Percentiles rank a stretch among this genome's conserved stretches.
Evolutionary conservation across 768 basidiomycete genomes (phyloP).

Genomic region (Tulasnella sp.): DNA sequence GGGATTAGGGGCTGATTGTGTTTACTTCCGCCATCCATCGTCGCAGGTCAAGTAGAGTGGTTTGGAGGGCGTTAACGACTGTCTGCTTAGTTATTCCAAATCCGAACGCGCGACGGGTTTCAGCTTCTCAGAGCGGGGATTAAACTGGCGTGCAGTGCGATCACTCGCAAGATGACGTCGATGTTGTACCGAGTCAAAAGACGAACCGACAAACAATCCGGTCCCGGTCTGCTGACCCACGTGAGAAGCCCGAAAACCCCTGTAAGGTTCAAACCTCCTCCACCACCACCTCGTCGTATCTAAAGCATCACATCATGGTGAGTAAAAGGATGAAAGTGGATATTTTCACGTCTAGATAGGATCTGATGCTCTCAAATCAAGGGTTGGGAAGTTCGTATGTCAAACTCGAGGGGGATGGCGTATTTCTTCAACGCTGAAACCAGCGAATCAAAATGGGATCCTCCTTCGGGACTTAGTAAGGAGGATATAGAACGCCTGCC

Average conservation of each 20-base stretch:
- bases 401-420: slow-evolving; percentile 66
- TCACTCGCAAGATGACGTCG: no score
- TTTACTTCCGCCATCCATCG: not conserved
- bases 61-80: not conserved
- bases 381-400: slow-evolving; percentile 84
- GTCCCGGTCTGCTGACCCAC: not conserved
- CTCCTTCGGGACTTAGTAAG: slow-evolving; percentile 57
- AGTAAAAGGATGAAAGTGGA: no score
- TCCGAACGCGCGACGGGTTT: no score
- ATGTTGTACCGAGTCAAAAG: not conserved
- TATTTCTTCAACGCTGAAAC: slow-evolving; percentile 84
- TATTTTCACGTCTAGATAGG: not conserved
- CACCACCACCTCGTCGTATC: not conserved
- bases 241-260: not conserved
- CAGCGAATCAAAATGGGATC: slow-evolving; percentile 73
- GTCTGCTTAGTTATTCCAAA: no score
- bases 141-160: no score
- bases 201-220: not conserved
- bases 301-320: no score
- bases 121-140: no score
- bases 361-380: not conserved
- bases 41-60: not conserved
- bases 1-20: not conserved
- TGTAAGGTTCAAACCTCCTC: not conserved
- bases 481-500: slow-evolving; percentile 62